These are phyloP conservation scores for Cyclotella cryptica DNA, from an alignment of 108 stramenopile species.

Conservation along the genomic window DNA sequence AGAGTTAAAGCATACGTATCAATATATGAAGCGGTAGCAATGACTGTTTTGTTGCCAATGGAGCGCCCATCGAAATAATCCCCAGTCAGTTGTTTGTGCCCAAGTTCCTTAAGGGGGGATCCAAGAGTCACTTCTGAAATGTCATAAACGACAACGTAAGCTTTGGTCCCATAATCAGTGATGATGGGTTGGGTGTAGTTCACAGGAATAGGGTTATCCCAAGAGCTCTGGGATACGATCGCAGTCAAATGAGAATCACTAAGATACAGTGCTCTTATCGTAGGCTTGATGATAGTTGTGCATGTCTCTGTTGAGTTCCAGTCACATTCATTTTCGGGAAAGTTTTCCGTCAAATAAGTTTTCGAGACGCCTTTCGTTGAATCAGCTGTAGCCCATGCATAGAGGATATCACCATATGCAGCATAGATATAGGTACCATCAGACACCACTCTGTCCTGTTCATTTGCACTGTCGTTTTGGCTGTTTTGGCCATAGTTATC, in stretches of 20 bases:
- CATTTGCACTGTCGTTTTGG: constrained; percentile 37
- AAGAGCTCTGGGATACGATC: constrained; percentile 8
- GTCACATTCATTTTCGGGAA: constrained; percentile 14
- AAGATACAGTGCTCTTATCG: constrained; percentile 24
- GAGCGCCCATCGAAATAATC: constrained; percentile 20
- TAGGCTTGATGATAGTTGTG: constrained; percentile 22
- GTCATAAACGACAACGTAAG: constrained; percentile 25
- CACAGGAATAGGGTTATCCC: not conserved
- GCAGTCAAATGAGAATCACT: constrained; percentile 31
- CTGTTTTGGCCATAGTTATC: constrained; percentile 38
- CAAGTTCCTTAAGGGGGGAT: constrained; percentile 25
- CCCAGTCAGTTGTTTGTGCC: constrained; percentile 30
- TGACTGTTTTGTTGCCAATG: constrained; percentile 10
- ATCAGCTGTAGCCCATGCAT: constrained; percentile 28
- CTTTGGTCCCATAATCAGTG: constrained; percentile 6
- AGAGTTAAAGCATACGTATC: constrained; percentile 23
- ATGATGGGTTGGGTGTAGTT: constrained; percentile 25
- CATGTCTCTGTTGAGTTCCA: constrained; percentile 5
- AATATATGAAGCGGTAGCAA: constrained; percentile 24
- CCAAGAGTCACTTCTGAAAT: constrained; percentile 21
- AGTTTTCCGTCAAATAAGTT: constrained; percentile 22
- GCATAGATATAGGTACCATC: constrained; percentile 47
- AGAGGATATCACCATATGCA: constrained; percentile 44
- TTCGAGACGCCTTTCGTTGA: constrained; percentile 17
- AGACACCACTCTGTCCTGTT: constrained; percentile 34